Evolutionary conservation across 345 rosid species (phyloP).

Genomic region (Reutealis trisperma): DNA sequence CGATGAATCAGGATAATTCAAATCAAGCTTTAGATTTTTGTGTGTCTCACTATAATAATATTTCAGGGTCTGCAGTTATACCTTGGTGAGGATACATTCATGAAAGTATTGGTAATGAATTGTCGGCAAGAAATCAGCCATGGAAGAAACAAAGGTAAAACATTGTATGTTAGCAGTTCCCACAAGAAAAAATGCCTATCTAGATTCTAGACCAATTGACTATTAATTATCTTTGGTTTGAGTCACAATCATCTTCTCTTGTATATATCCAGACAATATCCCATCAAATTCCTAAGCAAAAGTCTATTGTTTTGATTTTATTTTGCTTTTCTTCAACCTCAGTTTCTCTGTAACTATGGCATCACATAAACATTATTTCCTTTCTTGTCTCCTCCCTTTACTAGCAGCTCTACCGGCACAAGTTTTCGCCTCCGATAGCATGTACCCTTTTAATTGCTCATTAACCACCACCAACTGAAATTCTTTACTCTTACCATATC

Average conservation of each 20-base stretch:
- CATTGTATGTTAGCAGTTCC: background rate
- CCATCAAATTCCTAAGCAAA: background rate
- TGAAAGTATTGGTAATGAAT: background rate
- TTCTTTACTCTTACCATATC: conserved; percentile 49
- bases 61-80: no score
- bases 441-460: conserved; percentile 36
- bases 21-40: no score
- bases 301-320: background rate
- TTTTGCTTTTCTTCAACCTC: background rate
- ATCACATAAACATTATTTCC: conserved; percentile 8
- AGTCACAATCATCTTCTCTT: background rate
- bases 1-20: no score
- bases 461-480: conserved; percentile 16
- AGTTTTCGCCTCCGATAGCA: conserved; percentile 8
- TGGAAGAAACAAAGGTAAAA: background rate
- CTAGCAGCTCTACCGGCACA: background rate
- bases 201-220: background rate
- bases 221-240: background rate
- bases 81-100: no score
- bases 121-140: background rate
- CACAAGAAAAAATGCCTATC: background rate
- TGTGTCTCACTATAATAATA: no score
- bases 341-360: conserved; percentile 19
- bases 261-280: background rate
- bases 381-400: conserved; percentile 23